A percentile compares a stretch with the other conserved stretches of the same genome.
phyloP scores from a whole-genome alignment of 164 flowering plant species.

The grape (Vitis vinifera) region ASM3070453v1 NC_081820.1:23727501-23728000 shows the following conservation, averaged over 20 bases:
- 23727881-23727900: conserved; percentile 27
- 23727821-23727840: conserved; percentile 55
- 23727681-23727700: conserved; percentile 56
- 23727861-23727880: conserved; percentile 52
- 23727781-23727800: conserved; percentile 53
- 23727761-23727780: conserved; percentile 59
- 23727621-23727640: conserved; percentile 67
- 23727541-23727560: conserved; percentile 51
- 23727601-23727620: conserved; percentile 69
- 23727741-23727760: conserved; percentile 62
- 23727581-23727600: conserved; percentile 66
- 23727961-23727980: neutral
- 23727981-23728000: too few relatives aligned
- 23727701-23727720: conserved; percentile 54
- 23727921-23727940: too few relatives aligned
- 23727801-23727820: conserved; percentile 50
- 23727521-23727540: conserved; percentile 56
- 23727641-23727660: conserved; percentile 67
- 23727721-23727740: conserved; percentile 63
- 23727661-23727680: conserved; percentile 73
- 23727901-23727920: neutral
- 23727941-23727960: too few relatives aligned
- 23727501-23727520: conserved; percentile 72
- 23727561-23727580: conserved; percentile 61
- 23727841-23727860: conserved; percentile 61